Conservation (phyloP, 2,329 filamentous ascomycete species). For the Ceratocystis ficicola region DNA sequence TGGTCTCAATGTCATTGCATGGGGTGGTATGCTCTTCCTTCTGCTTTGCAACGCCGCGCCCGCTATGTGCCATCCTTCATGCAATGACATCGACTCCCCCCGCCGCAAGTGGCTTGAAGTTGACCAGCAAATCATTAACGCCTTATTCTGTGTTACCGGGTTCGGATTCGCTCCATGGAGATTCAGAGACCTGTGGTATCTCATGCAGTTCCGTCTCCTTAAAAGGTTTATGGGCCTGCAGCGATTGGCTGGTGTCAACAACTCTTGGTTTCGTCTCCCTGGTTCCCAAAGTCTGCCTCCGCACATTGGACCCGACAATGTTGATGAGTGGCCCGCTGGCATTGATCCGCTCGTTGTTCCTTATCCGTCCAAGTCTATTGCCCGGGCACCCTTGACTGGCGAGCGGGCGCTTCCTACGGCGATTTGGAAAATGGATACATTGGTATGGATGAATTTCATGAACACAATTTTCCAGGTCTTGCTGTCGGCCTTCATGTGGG, state of each 20-base stretch:
- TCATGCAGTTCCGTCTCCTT: conserved; percentile 50
- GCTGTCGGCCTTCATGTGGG: conserved; percentile 75
- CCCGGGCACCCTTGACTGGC: conserved; percentile 59
- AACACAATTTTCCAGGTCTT: conserved; percentile 69
- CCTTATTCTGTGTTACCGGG: conserved; percentile 72
- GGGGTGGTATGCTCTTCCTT: conserved; percentile 85
- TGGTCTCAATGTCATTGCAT: conserved; percentile 70
- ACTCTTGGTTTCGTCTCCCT: conserved; percentile 60
- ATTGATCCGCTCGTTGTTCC: conserved; percentile 38
- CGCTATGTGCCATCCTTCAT: conserved; percentile 58
- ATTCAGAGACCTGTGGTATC: conserved; percentile 65
- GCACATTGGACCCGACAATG: conserved; percentile 41
- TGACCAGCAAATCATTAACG: conserved; percentile 60
- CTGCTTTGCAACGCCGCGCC: conserved; percentile 64
- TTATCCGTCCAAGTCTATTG: conserved; percentile 49
- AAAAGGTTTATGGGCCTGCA: conserved; percentile 47
- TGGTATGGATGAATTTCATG: conserved; percentile 64
- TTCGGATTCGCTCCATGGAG: conserved; percentile 79
- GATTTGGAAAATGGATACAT: conserved; percentile 65
- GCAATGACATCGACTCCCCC: conserved; percentile 61
- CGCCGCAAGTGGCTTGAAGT: conserved; percentile 77
- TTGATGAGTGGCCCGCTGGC: conserved; percentile 32
- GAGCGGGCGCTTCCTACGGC: conserved; percentile 53
- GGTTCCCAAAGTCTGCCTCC: conserved; percentile 49
- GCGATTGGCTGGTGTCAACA: conserved; percentile 60